A percentile compares a stretch with the other conserved stretches of the same genome.
These are phyloP conservation scores for Yamadazyma jaroonii DNA, from an alignment of 1,139 yeast genomes.

Conservation along the genomic window DNA sequence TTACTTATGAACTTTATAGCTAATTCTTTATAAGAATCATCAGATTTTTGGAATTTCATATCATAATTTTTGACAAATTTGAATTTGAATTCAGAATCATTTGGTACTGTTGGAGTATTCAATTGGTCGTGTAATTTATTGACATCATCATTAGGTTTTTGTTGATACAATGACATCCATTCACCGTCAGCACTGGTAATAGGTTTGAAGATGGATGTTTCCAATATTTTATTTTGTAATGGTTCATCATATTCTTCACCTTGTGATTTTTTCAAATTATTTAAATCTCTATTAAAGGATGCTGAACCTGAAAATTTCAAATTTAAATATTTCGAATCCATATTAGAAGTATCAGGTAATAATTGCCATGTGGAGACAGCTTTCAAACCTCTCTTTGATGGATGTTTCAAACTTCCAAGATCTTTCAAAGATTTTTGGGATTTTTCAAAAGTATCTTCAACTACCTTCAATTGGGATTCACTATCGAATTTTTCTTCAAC, in stretches of 20 bases:
- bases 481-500: conserved; percentile 44
- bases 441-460: conserved; percentile 74
- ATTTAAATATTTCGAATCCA: conserved; percentile 73
- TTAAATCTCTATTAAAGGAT: conserved; percentile 45
- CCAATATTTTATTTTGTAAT: conserved; percentile 43
- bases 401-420: conserved; percentile 61
- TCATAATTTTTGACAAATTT: conserved; percentile 78
- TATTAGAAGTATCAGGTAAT: conserved; percentile 84
- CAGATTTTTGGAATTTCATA: conserved; percentile 54
- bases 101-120: conserved; percentile 47
- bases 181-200: conserved; percentile 73
- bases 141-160: conserved; percentile 24
- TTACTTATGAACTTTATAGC: conserved; percentile 45
- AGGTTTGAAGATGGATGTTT: conserved; percentile 72
- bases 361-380: conserved; percentile 81
- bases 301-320: conserved; percentile 84
- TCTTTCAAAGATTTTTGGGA: conserved; percentile 48
- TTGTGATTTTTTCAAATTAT: conserved; percentile 34
- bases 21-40: conserved; percentile 45
- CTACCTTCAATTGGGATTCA: conserved; percentile 59
- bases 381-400: conserved; percentile 66
- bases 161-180: conserved; percentile 74
- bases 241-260: conserved; percentile 36
- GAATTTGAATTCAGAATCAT: conserved; percentile 48
- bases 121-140: conserved; percentile 40